Base-by-base conservation (phyloP, 352 stramenopile genomes). In the Globisporangium lucens region DNA sequence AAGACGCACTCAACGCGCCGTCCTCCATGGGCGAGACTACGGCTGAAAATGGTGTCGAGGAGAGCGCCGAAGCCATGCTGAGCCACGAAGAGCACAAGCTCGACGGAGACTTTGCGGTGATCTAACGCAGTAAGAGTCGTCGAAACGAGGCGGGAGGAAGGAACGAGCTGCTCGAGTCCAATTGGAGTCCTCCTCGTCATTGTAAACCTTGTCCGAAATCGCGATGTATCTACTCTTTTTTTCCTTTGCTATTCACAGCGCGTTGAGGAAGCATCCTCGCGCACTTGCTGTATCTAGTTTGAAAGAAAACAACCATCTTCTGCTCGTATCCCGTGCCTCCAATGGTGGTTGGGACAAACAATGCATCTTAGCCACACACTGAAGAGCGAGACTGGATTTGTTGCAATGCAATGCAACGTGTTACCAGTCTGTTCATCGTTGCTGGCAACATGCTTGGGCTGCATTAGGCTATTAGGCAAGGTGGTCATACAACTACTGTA, bases 1-100 rank as follows among this genome's bases (percentile, higher is more conserved):
- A 56, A 57, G 64, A 70, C n/a, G 58, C 65, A n/a, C 64, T 69
- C 29, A 65, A 30, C 10, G 47, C 35, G n/a, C 35, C 59, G 8
- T 63, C 57, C 15, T 60, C 55, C 1, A 63, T 63, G 57, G 36
- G n/a, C 35, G 57, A 36, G 57, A 38, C 38, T 20, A 22, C 15
- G 36, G 35, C n/a, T 1, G 36, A 27, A 17, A 63, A 10, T 41
- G 56, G 56, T 22, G 2, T 17, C 17, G 43, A 51, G 5, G 43
- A 51, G 43, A 51, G 43, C 33, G 35, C 27, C 2, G 53, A 59
- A 17, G 59, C 43, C 36, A 65, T 65, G 59, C 59, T 65, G 24
- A 53, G 27, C 17, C 43, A 51, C 59, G 59, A 65, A 56, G 59
- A 56, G 27, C 59, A 65, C 59, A 65, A 65, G 43, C 59, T 65